Percentiles rank a stretch among this genome's conserved stretches.
phyloP scores from a whole-genome alignment of 1,139 yeast genomes.

The Pichia sp. region DNA sequence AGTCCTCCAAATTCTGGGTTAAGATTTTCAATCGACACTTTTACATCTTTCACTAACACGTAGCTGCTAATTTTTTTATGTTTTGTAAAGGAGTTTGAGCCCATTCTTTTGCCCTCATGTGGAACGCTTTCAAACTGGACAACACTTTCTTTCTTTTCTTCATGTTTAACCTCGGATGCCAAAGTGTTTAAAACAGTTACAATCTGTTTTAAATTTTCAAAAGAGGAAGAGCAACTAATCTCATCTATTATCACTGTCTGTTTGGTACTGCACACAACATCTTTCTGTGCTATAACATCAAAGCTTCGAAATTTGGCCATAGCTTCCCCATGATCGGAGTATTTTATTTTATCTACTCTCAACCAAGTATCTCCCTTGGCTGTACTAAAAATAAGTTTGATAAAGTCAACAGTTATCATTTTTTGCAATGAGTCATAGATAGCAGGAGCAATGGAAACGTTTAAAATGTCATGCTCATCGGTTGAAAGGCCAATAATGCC shows the following conservation, averaged over 20 bases:
- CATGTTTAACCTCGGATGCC: background rate
- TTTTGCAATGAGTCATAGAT: conserved; percentile 6
- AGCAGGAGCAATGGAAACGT: conserved; percentile 4
- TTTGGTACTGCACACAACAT: background rate
- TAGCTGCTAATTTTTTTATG: conserved; percentile 17
- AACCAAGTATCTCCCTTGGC: background rate
- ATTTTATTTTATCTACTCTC: conserved; percentile 1
- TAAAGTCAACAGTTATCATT: background rate
- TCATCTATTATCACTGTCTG: background rate
- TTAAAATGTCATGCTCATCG: background rate
- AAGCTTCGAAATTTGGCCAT: conserved; percentile 6
- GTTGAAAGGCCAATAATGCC: conserved; percentile 5
- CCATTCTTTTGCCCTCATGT: conserved; percentile 21
- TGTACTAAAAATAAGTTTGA: conserved; percentile 2
- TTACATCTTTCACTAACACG: conserved; percentile 23
- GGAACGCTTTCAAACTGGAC: conserved; percentile 18
- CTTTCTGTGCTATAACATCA: conserved; percentile 11
- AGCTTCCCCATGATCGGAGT: conserved; percentile 1
- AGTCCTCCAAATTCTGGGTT: conserved; percentile 46
- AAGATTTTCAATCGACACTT: conserved; percentile 32
- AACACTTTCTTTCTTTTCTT: background rate
- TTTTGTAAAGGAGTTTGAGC: conserved; percentile 25
- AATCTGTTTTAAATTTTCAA: background rate
- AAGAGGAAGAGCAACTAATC: background rate
- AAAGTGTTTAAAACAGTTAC: background rate